Evolutionary conservation across 306 rosid species (phyloP).

Genomic region (Cucurbita maxima): DNA sequence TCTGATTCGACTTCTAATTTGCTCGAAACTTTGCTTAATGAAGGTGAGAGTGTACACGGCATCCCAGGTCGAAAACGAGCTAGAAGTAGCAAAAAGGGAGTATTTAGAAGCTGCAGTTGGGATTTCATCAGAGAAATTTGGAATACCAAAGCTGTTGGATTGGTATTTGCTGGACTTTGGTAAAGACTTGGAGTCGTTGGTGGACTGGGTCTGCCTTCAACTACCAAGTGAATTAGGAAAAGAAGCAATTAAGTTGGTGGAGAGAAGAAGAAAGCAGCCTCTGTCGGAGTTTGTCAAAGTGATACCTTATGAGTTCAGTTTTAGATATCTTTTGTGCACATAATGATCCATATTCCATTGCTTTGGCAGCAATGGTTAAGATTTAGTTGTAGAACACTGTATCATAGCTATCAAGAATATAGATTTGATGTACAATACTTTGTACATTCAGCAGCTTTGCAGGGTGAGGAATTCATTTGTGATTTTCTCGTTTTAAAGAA

Average conservation of each 20-base stretch:
- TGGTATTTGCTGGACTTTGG: slow-evolving; percentile 87
- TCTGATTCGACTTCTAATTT: background rate
- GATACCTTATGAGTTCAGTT: slow-evolving; percentile 73
- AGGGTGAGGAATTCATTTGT: background rate
- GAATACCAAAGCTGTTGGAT: slow-evolving; percentile 68
- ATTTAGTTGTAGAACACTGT: slow-evolving; percentile 1
- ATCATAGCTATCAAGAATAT: background rate
- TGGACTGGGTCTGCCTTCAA: slow-evolving; percentile 92
- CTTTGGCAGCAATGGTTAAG: background rate
- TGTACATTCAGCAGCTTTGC: background rate
- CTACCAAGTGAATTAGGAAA: slow-evolving; percentile 74
- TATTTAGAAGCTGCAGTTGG: slow-evolving; percentile 74
- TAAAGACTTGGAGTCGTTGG: slow-evolving; percentile 75
- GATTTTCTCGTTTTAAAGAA: background rate
- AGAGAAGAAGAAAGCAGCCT: slow-evolving; percentile 36
- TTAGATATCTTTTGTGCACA: slow-evolving; percentile 77
- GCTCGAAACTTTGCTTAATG: slow-evolving; percentile 17
- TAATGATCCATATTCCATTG: slow-evolving; percentile 8
- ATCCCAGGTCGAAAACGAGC: slow-evolving; percentile 64
- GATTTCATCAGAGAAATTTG: slow-evolving; percentile 47
- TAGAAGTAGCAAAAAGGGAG: slow-evolving; percentile 78
- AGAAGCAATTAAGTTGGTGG: slow-evolving; percentile 68
- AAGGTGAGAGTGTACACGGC: slow-evolving; percentile 92
- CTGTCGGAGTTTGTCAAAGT: slow-evolving; percentile 63
- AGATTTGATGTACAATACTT: background rate